Conservation (phyloP, 2,329 filamentous ascomycete genomes). For the Nothophoma quercina region DNA sequence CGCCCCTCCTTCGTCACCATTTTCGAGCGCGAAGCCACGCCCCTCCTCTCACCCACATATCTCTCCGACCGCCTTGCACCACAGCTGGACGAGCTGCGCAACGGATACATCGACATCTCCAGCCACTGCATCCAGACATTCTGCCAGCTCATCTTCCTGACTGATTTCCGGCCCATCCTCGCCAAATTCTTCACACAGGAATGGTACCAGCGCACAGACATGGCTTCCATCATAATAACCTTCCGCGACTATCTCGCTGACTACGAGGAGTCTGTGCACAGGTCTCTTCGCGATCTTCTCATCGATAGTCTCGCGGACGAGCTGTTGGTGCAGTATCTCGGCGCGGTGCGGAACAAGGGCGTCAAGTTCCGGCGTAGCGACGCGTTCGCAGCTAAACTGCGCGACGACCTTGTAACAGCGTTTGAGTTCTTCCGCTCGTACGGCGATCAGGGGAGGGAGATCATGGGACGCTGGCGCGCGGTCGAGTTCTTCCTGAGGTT, state of each 20-base stretch:
- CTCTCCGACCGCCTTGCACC: slow-evolving; percentile 69
- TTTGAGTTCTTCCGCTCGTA: slow-evolving; percentile 84
- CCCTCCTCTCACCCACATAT: slow-evolving; percentile 81
- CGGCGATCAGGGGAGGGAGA: slow-evolving; percentile 60
- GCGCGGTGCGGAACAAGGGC: slow-evolving; percentile 84
- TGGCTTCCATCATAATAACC: slow-evolving; percentile 93
- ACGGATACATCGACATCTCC: slow-evolving; percentile 93
- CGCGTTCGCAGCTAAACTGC: slow-evolving; percentile 90
- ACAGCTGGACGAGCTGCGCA: slow-evolving; percentile 78
- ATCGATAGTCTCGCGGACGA: slow-evolving; percentile 93
- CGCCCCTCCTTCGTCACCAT: slow-evolving; percentile 83
- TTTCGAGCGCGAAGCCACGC: slow-evolving; percentile 84
- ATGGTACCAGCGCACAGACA: slow-evolving; percentile 87
- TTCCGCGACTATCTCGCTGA: slow-evolving; percentile 95
- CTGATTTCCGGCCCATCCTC: slow-evolving; percentile 86
- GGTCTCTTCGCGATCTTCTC: slow-evolving; percentile 87
- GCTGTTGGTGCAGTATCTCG: slow-evolving; percentile 84
- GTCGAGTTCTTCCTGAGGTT: slow-evolving; percentile 84
- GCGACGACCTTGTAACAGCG: slow-evolving; percentile 87
- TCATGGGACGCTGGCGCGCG: slow-evolving; percentile 92
- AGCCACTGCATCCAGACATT: slow-evolving; percentile 93
- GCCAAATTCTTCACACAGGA: slow-evolving; percentile 87
- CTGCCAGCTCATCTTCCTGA: slow-evolving; percentile 83
- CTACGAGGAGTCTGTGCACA: slow-evolving; percentile 83
- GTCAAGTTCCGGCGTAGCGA: slow-evolving; percentile 88